phyloP scores from a whole-genome alignment of 2,329 filamentous ascomycete genomes.

The Colletotrichum euphorbiae region DNA sequence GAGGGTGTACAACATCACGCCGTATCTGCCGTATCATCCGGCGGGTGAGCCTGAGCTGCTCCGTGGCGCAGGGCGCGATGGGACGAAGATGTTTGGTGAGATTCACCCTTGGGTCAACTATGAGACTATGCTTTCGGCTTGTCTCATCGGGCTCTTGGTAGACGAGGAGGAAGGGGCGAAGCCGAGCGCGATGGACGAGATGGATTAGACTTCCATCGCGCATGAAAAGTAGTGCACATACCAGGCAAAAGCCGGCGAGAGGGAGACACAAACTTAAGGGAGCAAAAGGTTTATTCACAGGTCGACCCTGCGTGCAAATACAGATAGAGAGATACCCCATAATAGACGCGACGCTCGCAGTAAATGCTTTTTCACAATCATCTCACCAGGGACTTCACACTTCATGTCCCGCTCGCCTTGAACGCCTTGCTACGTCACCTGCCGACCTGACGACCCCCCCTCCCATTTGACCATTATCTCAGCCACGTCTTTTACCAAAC shows the following conservation, averaged over 20 bases:
- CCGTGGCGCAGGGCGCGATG: slow-evolving; percentile 71
- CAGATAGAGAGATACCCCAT: slow-evolving; percentile 48
- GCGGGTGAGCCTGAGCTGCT: slow-evolving; percentile 83
- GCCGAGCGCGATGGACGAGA: slow-evolving; percentile 65
- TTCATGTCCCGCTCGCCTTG: neutral
- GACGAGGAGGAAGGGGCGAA: slow-evolving; percentile 63
- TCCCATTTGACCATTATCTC: slow-evolving; percentile 1
- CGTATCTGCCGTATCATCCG: slow-evolving; percentile 91
- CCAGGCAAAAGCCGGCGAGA: neutral
- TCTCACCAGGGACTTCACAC: neutral
- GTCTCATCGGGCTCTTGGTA: slow-evolving; percentile 72
- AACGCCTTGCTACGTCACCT: too few relatives aligned
- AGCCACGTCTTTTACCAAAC: slow-evolving; percentile 62
- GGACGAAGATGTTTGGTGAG: slow-evolving; percentile 72
- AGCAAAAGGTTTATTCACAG: slow-evolving; percentile 8
- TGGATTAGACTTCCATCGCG: slow-evolving; percentile 59
- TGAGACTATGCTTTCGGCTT: slow-evolving; percentile 74
- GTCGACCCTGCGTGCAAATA: slow-evolving; percentile 12
- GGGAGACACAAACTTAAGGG: neutral
- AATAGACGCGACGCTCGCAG: slow-evolving; percentile 39
- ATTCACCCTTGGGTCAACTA: slow-evolving; percentile 80
- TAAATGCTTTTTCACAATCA: slow-evolving; percentile 20
- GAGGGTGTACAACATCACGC: slow-evolving; percentile 92
- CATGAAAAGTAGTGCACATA: too few relatives aligned
- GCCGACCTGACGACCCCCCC: too few relatives aligned